Evolutionary conservation across 2,329 filamentous ascomycete species (phyloP), one percentile per base, ranked within the genome.

Genomic region (Nothophoma quercina): DNA sequence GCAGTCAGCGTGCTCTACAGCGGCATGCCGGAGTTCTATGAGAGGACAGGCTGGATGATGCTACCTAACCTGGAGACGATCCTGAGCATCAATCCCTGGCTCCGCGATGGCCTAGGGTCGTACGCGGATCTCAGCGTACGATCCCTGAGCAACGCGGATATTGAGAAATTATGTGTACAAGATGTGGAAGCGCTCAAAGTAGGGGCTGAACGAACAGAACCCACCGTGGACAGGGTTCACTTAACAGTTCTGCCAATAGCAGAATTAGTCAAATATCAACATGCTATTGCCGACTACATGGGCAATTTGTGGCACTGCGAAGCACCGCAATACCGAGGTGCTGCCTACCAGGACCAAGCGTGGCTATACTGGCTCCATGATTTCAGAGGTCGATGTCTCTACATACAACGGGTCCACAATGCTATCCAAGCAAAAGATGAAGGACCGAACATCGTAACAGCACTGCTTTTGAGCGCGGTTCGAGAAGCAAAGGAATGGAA

Each of bases 291-390:
- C 10, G 29, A 48, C 9, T 56, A 43, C 15, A 41, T 51, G 30
- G 33, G 33, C 12, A 9, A 43, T 6, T 29, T 35, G 5, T 42
- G 28, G 32, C 42, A 55, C 4, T 16, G n/a, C 8, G 34, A 43
- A 43, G 19, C 32, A 1, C 38, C 47, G 9, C 16, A 34, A 19
- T 26, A 42, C 9, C 33, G 39, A 12, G 38, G 47, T 15, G 38
- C 39, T 13, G 34, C 34, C 3, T 47, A 40, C 13, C 7, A 22
- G 2, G 30, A 25, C n/a, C 16, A 51, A 29, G 47, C 36, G 10
- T 48, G 47, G 42, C 15, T 51, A 12, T 55, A 50, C 15, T 55
- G 41, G 45, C 34, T 33, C 18, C 42, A 55, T 21, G 42, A 47
- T 15, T 51, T 51, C 23, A 21, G 42, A 23, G 28, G 43, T 7